phyloP scores from a whole-genome alignment of 345 rosid species.

The Eucalyptus marginata region DNA sequence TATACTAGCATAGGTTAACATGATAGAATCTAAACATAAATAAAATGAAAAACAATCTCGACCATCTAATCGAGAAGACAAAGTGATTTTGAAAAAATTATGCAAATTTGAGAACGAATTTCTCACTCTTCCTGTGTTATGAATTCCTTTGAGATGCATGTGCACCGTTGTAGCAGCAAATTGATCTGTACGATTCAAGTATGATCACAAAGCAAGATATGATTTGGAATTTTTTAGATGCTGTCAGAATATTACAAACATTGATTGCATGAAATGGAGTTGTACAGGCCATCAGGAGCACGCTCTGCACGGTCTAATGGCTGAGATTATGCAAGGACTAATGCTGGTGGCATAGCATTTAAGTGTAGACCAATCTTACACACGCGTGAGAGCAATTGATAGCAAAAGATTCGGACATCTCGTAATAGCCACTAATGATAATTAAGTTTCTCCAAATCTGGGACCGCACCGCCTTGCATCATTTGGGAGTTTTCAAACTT shows the following conservation, averaged over 20 bases:
- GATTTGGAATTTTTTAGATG: not conserved
- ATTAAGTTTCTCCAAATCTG: not conserved
- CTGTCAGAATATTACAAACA: not conserved
- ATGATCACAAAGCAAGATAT: not conserved
- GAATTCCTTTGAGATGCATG: not conserved
- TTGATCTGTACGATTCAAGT: not conserved
- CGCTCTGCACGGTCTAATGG: not conserved
- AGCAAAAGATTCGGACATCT: not conserved
- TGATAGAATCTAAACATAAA: not conserved
- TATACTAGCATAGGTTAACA: not conserved
- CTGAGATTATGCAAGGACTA: not conserved
- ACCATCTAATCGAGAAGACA: not conserved
- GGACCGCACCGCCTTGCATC: not conserved
- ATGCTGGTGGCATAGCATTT: not conserved
- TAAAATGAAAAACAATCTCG: not conserved
- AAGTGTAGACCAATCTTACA: not conserved
- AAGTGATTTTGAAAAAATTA: not conserved
- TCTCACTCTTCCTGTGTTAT: not conserved
- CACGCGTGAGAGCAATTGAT: not conserved
- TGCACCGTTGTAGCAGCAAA: not conserved
- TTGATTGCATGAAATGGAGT: not conserved
- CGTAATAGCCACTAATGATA: not conserved
- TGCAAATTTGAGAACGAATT: not conserved
- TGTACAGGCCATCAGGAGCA: not conserved
- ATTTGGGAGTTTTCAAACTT: not conserved